Evolutionary conservation across 129 eudicot species (phyloP).

Genomic region (Calendula officinalis): DNA sequence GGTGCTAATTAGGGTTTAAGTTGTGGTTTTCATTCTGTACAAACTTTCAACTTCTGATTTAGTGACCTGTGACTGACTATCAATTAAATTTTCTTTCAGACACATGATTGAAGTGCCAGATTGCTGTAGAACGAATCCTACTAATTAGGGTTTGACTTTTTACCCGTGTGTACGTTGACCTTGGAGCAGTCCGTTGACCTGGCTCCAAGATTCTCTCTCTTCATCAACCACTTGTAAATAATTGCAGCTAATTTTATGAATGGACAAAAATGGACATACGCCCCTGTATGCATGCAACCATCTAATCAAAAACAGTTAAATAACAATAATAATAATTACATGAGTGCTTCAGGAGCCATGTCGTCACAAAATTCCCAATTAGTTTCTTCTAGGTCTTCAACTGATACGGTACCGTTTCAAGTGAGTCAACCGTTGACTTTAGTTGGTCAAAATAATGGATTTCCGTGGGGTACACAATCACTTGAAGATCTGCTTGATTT

Average conservation of each 20-base stretch:
- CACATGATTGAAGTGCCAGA: slow-evolving; percentile 1
- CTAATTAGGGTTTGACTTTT: slow-evolving; percentile 10
- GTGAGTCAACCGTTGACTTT: slow-evolving; percentile 31
- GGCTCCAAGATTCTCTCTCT: slow-evolving; percentile 21
- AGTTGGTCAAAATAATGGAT: slow-evolving; percentile 34
- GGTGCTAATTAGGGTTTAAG: no score
- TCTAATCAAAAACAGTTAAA: slow-evolving; percentile 38
- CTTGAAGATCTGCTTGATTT: slow-evolving; percentile 49
- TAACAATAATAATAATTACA: background rate
- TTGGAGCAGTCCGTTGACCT: slow-evolving; percentile 24
- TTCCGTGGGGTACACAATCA: slow-evolving; percentile 54
- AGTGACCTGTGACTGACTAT: background rate
- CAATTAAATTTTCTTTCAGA: slow-evolving; percentile 25
- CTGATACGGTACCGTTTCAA: slow-evolving; percentile 34
- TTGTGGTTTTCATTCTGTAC: background rate
- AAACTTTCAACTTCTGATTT: background rate
- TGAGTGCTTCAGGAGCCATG: slow-evolving; percentile 43
- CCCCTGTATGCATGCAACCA: slow-evolving; percentile 41
- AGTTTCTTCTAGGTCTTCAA: slow-evolving; percentile 48
- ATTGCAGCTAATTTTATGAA: slow-evolving; percentile 30
- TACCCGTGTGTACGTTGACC: slow-evolving; percentile 16
- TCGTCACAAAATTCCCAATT: slow-evolving; percentile 38
- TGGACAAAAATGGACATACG: slow-evolving; percentile 45
- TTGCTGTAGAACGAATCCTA: slow-evolving; percentile 6
- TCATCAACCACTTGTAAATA: background rate